Base-by-base conservation (phyloP, 2,329 filamentous ascomycete genomes). In the Aspergillus carbonarius region DNA sequence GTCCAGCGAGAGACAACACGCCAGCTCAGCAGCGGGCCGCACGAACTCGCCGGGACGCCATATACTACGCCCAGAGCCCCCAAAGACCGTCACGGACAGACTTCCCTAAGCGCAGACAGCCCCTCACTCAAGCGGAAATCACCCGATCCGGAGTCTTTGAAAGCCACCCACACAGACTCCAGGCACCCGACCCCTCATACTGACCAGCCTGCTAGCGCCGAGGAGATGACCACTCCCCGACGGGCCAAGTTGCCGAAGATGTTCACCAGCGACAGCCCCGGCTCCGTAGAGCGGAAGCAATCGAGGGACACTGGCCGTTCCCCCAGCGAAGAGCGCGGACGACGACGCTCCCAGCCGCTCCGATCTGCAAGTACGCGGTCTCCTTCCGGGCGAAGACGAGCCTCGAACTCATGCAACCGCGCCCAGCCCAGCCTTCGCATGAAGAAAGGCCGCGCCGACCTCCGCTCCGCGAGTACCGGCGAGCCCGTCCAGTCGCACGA, bases 71-170 rank as follows among this genome's bases (percentile, higher is more conserved):
- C 40, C 27, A 39, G 35, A 20, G 30, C 54, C 37, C 34, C 48
- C 23, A 44, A 42, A 5, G 42, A 60, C 3, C 42, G 55, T 20
- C 58, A 52, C 10, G 9, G 56, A 42, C 53, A 55, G 48, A 62
- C 65, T 47, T 63, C 65, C 52, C 60, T 68, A 59, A 58, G 66
- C 57, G 66, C 68, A 54, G 68, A 73, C 60, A 72, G 68, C 60
- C 62, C 68, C 17, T 74, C 70, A 42, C 73, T 66, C 32, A 75
- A 75, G 62, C 67, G 73, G 57, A 76, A 74, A 61, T 70, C 73
- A 20, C 67, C 70, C 18, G 65, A 69, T 60, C 70, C 70, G 61
- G 68, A 72, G 65, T 60, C 65, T 17, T 17, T 66, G 9, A 49
- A 46, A 54, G 32, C 18, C 17, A 5, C 48, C 7, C 10, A 55